Evolutionary conservation across 345 rosid species (phyloP), one percentile per base, ranked within the genome.

Genomic region (Excoecaria agallocha): DNA sequence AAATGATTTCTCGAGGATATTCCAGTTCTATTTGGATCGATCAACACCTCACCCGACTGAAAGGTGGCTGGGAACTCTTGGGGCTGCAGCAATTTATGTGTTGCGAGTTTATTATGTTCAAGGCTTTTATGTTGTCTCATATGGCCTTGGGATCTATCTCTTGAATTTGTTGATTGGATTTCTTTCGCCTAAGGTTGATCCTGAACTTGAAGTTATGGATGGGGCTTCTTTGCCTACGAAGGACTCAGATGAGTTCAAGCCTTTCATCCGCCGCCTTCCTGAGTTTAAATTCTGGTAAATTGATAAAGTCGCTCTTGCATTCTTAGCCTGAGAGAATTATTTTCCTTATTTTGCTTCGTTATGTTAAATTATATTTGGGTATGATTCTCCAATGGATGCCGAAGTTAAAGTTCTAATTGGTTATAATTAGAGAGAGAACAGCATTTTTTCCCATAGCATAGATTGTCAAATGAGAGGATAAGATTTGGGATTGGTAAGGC

Each of bases 251-350:
- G 90, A 93, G 65, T 91, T 86, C 77, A 89, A 82, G 85, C 96
- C 96, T 35, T 91, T 91, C 74, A 57, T 87, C 77, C 92, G 93
- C 76, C 89, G 94, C n/a, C 92, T 89, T 65, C 96, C 96, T 17
- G 96, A 91, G 81, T 90, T 91, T 62, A 90, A 86, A 72, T 89
- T 91, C 81, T 93, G 94, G 94, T 89, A 89, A 79, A 30, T n/a
- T 22, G 12, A 58, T 49, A 12, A 8, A 35, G 11, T 59, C 11
- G 16, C 41, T 37, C 22, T 19, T 57, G 37, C 45, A 56, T 22
- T 52, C 5, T 38, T 41, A 52, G 24, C 38, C 6, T 52, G 49
- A 25, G 49, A 25, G 46, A 25, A 15, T 63, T 13, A 7, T 37
- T 45, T 20, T 38, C 12, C 7, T 58, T 70, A 16, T 69, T 56